Conservation (phyloP, 1,139 yeast species). For the Nematodospora anomalae region DNA sequence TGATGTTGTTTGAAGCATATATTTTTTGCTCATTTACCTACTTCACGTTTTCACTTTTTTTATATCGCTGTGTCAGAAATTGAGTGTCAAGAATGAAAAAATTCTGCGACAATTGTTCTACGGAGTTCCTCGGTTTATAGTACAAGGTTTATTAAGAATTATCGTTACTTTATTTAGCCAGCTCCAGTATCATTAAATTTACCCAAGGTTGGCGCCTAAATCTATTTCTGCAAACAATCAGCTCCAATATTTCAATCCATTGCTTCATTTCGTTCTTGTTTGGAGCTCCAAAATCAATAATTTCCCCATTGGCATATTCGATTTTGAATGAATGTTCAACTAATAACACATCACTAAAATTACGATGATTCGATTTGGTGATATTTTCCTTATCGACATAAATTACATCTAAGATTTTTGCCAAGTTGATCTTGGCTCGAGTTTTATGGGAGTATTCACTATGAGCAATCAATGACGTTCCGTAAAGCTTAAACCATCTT, state of each 20-base stretch:
- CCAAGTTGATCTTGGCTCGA: conserved; percentile 63
- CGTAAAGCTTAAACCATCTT: conserved; percentile 60
- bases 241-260: conserved; percentile 59
- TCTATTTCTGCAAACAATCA: conserved; percentile 53
- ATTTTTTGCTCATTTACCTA: too few relatives aligned
- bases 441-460: conserved; percentile 63
- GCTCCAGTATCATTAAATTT: conserved; percentile 39
- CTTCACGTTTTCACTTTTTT: too few relatives aligned
- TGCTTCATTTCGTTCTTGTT: conserved; percentile 49
- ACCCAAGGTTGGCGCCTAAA: conserved; percentile 74
- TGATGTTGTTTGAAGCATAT: too few relatives aligned
- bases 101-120: too few relatives aligned
- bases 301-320: conserved; percentile 65
- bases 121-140: too few relatives aligned
- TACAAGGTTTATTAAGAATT: too few relatives aligned
- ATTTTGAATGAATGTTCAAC: conserved; percentile 66
- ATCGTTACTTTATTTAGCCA: not conserved
- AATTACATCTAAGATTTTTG: conserved; percentile 56
- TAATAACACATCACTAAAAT: conserved; percentile 62
- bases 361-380: conserved; percentile 42
- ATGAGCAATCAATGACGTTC: conserved; percentile 63
- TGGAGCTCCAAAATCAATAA: conserved; percentile 70
- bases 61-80: too few relatives aligned
- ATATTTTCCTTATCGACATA: conserved; percentile 49
- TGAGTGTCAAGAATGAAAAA: too few relatives aligned